A percentile compares a stretch with the other conserved stretches of the same genome.
Evolutionary conservation across 1,284 basidiomycete genomes (phyloP).

Genomic region (Austroboletus olivaceoglutinosus): DNA sequence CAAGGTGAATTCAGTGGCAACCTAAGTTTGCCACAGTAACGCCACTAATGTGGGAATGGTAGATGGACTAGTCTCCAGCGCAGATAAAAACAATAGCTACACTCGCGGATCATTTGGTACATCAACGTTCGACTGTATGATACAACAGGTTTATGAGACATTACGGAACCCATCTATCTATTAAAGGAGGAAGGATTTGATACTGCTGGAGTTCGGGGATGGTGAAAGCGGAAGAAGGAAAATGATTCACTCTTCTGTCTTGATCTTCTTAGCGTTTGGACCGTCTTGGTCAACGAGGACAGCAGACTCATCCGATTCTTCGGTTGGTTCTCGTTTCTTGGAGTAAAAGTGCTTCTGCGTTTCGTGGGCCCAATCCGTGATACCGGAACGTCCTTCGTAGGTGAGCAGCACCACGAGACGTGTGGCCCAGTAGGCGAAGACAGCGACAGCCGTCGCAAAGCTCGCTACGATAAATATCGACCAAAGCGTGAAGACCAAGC

Average conservation of each 20-base stretch:
- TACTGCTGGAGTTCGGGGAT: not conserved
- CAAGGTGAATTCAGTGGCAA: too few relatives aligned
- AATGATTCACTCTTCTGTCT: conserved; percentile 25
- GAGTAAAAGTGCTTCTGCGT: conserved; percentile 23
- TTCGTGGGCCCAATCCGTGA: conserved; percentile 39
- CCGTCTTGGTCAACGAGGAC: conserved; percentile 23
- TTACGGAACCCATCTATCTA: not conserved
- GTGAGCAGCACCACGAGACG: conserved; percentile 35
- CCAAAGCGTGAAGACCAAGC: conserved; percentile 26
- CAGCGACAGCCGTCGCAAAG: conserved; percentile 25
- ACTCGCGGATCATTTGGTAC: conserved; percentile 10
- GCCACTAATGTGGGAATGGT: too few relatives aligned
- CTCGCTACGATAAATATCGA: conserved; percentile 24
- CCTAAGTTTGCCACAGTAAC: too few relatives aligned
- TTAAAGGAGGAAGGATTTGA: not conserved
- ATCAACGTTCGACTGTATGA: conserved; percentile 9
- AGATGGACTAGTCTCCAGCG: too few relatives aligned
- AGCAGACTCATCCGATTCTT: conserved; percentile 25
- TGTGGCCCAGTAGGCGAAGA: conserved; percentile 35
- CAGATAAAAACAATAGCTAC: not conserved
- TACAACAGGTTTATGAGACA: conserved; percentile 15
- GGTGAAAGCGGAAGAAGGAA: not conserved
- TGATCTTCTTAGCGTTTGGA: conserved; percentile 20
- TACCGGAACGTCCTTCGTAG: conserved; percentile 35
- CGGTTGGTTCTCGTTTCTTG: conserved; percentile 17